Conservation (phyloP, 139 green algal genomes). For the Tetradesmus lagerheimii region DNA sequence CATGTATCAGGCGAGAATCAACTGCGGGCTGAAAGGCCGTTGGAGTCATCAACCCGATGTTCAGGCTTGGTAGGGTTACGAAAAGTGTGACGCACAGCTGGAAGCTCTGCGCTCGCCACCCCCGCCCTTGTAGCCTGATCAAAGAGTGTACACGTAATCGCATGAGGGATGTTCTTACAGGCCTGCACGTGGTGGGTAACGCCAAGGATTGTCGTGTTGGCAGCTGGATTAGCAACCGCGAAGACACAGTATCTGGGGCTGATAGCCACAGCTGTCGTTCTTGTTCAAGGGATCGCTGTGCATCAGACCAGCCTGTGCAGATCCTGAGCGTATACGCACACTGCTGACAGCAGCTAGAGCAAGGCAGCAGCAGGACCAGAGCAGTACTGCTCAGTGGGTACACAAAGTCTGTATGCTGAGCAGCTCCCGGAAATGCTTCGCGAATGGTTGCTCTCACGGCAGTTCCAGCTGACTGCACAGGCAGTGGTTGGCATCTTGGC, state of each 20-base stretch:
- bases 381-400: too few species aligned
- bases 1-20: too few species aligned
- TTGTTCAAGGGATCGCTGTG: neutral
- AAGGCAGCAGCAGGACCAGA: neutral
- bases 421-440: neutral
- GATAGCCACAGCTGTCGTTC: neutral
- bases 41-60: neutral
- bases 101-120: too few species aligned
- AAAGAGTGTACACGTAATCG: neutral
- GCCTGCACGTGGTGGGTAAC: neutral
- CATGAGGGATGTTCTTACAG: neutral
- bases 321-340: neutral
- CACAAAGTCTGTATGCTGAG: too few species aligned
- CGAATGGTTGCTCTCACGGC: slow-evolving; percentile 9
- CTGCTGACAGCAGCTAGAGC: neutral
- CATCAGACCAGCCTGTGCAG: too few species aligned
- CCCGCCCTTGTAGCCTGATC: too few species aligned
- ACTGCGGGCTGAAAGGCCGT: too few species aligned
- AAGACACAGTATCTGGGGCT: neutral
- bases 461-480: slow-evolving; percentile 18
- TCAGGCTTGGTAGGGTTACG: neutral
- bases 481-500: neutral
- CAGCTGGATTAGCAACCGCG: neutral
- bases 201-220: neutral
- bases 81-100: neutral